Percentiles rank a stretch among this genome's conserved stretches.
phyloP scores from a whole-genome alignment of 345 rosid genomes.

The Iberis pinnata region DNA sequence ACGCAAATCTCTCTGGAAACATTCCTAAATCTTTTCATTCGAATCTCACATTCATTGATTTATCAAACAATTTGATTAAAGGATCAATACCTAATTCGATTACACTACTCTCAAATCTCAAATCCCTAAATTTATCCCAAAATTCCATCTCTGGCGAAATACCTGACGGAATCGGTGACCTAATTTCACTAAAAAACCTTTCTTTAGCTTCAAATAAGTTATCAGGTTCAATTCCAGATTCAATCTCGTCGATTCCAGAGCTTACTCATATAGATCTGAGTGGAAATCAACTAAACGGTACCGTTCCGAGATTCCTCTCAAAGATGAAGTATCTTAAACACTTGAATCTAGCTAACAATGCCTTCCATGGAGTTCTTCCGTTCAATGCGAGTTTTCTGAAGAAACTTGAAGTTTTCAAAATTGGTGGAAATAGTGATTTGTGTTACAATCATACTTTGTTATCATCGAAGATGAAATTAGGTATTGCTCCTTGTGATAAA shows the following conservation, averaged over 20 bases:
- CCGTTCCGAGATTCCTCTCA: constrained; percentile 65
- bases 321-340: constrained; percentile 56
- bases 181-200: constrained; percentile 56
- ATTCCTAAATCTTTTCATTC: constrained; percentile 45
- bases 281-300: constrained; percentile 80
- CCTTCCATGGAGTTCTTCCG: constrained; percentile 72
- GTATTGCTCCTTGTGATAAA: constrained; percentile 78
- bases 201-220: constrained; percentile 69
- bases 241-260: constrained; percentile 66
- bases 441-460: constrained; percentile 69
- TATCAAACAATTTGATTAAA: constrained; percentile 60
- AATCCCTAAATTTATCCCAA: constrained; percentile 50
- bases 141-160: constrained; percentile 62
- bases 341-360: constrained; percentile 67
- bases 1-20: constrained; percentile 59
- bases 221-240: constrained; percentile 75
- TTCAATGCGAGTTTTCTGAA: constrained; percentile 68
- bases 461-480: constrained; percentile 71
- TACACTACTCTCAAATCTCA: constrained; percentile 56
- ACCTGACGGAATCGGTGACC: constrained; percentile 57
- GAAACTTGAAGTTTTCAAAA: constrained; percentile 51
- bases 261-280: constrained; percentile 76
- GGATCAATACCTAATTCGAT: constrained; percentile 70
- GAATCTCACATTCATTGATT: constrained; percentile 67
- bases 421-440: constrained; percentile 68